These are phyloP conservation scores for Paramecium caudatum DNA, from an alignment of 73 alveolate genomes.

Conservation along the genomic window DNA sequence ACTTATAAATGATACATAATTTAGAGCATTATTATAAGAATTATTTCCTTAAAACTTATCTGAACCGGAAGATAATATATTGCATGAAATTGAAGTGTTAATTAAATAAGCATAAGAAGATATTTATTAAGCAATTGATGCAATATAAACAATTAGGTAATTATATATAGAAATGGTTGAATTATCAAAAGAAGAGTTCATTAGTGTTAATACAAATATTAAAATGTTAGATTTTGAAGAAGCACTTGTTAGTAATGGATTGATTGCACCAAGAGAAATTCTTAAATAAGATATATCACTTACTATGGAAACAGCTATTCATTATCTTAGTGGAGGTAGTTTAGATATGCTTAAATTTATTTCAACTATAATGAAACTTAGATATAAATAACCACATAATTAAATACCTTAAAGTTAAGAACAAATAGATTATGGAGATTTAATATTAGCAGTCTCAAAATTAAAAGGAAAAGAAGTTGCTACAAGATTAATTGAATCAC, in stretches of 20 bases:
- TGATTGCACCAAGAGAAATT: background rate
- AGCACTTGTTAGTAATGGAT: background rate
- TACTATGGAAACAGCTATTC: background rate
- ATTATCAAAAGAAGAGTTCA: background rate
- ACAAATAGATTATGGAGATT: conserved; percentile 28
- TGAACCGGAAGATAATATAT: background rate
- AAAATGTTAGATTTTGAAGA: conserved; percentile 41
- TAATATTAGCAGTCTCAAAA: conserved; percentile 9
- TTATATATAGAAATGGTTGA: background rate
- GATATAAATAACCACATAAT: too few species aligned
- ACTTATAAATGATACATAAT: background rate
- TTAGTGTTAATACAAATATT: background rate
- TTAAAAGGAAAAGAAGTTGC: background rate
- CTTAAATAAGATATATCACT: background rate
- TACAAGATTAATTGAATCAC: background rate
- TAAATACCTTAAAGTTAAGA: too few species aligned
- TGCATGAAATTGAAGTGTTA: background rate
- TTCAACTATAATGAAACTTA: background rate
- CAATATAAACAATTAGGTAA: background rate
- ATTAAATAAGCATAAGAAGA: conserved; percentile 2
- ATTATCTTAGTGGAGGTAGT: background rate
- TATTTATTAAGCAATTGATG: background rate
- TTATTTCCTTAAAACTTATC: background rate
- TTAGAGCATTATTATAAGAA: conserved; percentile 1
- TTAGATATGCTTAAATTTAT: background rate